Conservation (phyloP, 2,329 filamentous ascomycete genomes). For the Graphilbum ipis-grandicollis region DNA sequence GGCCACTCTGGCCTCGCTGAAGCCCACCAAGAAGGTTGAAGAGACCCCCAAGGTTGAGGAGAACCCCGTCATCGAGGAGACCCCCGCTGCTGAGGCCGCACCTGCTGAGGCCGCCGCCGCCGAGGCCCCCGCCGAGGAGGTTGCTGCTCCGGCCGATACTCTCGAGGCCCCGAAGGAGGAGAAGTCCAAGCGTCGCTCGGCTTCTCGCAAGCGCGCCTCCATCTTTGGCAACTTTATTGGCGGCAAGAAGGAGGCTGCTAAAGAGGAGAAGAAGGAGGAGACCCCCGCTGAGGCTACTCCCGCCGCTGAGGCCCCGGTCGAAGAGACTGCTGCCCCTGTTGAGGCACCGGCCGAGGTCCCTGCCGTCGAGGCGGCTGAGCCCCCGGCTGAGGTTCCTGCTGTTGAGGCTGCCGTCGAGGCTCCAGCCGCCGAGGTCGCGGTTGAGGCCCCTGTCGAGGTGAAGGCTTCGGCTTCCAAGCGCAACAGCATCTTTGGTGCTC, state of each 20-base stretch:
- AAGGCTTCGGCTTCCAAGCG: constrained; percentile 26
- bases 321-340: constrained; percentile 16
- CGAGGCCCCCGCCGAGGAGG: not conserved
- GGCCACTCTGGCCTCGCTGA: constrained; percentile 56
- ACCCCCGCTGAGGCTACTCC: constrained; percentile 15
- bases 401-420: constrained; percentile 13
- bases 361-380: constrained; percentile 13
- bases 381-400: constrained; percentile 10
- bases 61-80: not conserved
- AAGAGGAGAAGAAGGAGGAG: constrained; percentile 16
- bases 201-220: constrained; percentile 47
- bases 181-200: constrained; percentile 43
- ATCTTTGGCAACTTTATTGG: constrained; percentile 41
- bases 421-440: constrained; percentile 17
- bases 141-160: constrained; percentile 12
- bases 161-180: constrained; percentile 21
- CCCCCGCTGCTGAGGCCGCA: constrained; percentile 1
- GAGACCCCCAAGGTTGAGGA: constrained; percentile 15
- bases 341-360: constrained; percentile 14
- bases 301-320: constrained; percentile 17
- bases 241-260: constrained; percentile 28
- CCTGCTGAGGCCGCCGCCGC: constrained; percentile 1
- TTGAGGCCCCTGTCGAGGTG: constrained; percentile 9
- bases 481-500: constrained; percentile 35
- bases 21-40: constrained; percentile 28